Evolutionary conservation across 179 eudicot genomes (phyloP).

Genomic region (Amaranthus tricolor): DNA sequence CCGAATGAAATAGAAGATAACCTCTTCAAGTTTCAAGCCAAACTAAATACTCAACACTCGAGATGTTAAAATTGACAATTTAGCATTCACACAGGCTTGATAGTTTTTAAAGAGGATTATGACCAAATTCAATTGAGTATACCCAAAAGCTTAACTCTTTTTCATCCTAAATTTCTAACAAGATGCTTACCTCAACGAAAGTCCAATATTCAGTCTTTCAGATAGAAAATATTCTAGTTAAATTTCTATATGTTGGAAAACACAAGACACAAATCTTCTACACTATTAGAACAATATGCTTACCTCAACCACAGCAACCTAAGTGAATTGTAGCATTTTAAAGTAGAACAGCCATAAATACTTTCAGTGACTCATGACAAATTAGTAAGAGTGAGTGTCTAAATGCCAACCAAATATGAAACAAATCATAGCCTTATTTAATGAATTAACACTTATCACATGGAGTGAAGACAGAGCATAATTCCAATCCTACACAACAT

Average conservation of each 20-base stretch:
- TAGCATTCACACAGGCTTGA: no score
- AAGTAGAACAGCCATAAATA: slow-evolving; percentile 13
- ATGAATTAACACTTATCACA: neutral
- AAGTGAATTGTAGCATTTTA: slow-evolving; percentile 3
- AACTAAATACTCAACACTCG: neutral
- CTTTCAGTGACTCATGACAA: slow-evolving; percentile 18
- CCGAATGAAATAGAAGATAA: neutral
- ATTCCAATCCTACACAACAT: slow-evolving; percentile 27
- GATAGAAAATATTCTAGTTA: neutral
- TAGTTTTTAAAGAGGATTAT: neutral
- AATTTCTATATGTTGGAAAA: neutral
- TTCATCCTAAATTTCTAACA: neutral
- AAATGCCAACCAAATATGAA: neutral
- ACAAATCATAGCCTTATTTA: neutral
- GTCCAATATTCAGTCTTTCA: no score
- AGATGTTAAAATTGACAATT: no score
- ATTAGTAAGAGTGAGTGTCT: slow-evolving; percentile 12
- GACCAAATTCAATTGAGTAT: neutral
- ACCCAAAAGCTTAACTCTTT: neutral
- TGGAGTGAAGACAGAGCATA: neutral
- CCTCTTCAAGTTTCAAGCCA: neutral
- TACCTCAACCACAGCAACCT: slow-evolving; percentile 22
- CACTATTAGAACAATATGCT: slow-evolving; percentile 12
- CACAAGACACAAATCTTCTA: neutral
- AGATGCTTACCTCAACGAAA: no score